Evolutionary conservation across 768 basidiomycete species (phyloP).

Genomic region (Lactarius vividus): DNA sequence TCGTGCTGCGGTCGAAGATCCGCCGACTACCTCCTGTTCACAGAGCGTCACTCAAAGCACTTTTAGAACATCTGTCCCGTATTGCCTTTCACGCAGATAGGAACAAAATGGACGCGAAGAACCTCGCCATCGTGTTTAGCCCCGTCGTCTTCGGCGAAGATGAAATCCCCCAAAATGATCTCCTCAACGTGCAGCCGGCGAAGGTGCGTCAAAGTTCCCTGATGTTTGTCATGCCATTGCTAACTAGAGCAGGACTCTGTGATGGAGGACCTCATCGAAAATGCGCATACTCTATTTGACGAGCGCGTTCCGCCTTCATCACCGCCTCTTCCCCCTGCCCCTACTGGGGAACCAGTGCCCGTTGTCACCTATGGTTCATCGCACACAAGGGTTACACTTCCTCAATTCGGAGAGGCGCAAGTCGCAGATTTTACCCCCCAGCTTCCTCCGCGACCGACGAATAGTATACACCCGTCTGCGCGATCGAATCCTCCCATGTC

Average conservation of each 20-base stretch:
- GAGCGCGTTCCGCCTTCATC: constrained; percentile 45
- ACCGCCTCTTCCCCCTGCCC: constrained; percentile 72
- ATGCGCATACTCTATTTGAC: constrained; percentile 67
- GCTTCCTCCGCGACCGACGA: constrained; percentile 63
- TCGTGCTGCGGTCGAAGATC: constrained; percentile 81
- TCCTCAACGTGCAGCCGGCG: constrained; percentile 67
- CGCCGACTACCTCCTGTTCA: constrained; percentile 80
- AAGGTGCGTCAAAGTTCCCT: constrained; percentile 51
- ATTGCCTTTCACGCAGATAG: constrained; percentile 62
- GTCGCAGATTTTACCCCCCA: constrained; percentile 71
- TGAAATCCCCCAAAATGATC: constrained; percentile 77
- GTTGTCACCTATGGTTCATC: constrained; percentile 66
- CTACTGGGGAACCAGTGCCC: constrained; percentile 58
- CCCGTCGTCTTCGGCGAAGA: constrained; percentile 91
- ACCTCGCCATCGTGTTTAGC: constrained; percentile 88
- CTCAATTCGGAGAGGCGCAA: constrained; percentile 32
- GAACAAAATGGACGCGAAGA: constrained; percentile 95
- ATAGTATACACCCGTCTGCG: constrained; percentile 77
- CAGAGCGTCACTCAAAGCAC: constrained; percentile 74
- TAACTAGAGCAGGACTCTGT: constrained; percentile 52
- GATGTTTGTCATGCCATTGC: not conserved
- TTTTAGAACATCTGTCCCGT: constrained; percentile 80
- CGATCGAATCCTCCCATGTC: constrained; percentile 34
- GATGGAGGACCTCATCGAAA: constrained; percentile 83
- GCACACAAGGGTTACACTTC: constrained; percentile 55